Evolutionary conservation across 371 early-diverging fungal species (phyloP).

Genomic region (Circinella umbellata): DNA sequence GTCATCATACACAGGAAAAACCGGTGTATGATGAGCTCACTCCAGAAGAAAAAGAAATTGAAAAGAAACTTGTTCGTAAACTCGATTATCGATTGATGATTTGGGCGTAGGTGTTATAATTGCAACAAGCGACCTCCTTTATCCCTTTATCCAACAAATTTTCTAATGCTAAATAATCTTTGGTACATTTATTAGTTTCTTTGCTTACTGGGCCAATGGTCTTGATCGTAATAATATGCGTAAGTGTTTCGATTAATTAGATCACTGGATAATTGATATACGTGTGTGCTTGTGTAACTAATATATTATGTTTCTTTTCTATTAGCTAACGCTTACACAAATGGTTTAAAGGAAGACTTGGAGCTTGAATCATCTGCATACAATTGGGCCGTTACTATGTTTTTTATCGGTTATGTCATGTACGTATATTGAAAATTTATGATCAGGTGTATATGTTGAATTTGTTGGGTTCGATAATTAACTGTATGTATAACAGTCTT

Average conservation of each 20-base stretch:
- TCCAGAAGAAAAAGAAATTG: slow-evolving; percentile 5
- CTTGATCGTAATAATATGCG: slow-evolving; percentile 83
- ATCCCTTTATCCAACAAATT: neutral
- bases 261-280: too few relatives aligned
- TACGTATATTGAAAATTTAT: slow-evolving; percentile 40
- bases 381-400: slow-evolving; percentile 69
- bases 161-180: too few relatives aligned
- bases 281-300: too few relatives aligned
- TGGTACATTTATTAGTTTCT: slow-evolving; percentile 24
- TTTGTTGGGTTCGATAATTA: neutral
- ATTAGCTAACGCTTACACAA: slow-evolving; percentile 52
- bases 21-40: neutral
- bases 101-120: slow-evolving; percentile 42
- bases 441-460: neutral
- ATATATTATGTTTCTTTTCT: neutral
- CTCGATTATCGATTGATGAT: slow-evolving; percentile 74
- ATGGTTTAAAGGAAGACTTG: slow-evolving; percentile 56
- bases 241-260: slow-evolving; percentile 20
- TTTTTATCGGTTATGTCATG: slow-evolving; percentile 76
- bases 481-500: slow-evolving; percentile 13
- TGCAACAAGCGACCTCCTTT: neutral
- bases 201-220: slow-evolving; percentile 75
- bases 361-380: slow-evolving; percentile 50
- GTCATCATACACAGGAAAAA: neutral
- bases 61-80: slow-evolving; percentile 58